Evolutionary conservation across 805 yeast species (phyloP), one percentile per base, ranked within the genome.

Genomic region (Saturnispora halmiae): DNA sequence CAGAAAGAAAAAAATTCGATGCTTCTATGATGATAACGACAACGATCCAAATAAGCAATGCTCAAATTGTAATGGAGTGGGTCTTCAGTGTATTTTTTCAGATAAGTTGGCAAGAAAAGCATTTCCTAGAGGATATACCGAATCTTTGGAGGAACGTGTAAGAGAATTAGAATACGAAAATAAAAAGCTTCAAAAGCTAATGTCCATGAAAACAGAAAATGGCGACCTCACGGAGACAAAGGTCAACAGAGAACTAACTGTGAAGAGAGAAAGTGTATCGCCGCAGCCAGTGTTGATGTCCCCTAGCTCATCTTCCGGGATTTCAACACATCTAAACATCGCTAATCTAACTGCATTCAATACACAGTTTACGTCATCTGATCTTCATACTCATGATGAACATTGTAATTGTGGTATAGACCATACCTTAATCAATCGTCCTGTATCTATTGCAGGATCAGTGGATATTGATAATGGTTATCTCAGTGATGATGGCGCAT

Each of bases 101-200:
- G 95, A 87, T 55, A 80, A 81, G 50, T 66, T 87, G n/a, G 74
- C 88, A 1, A 70, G 96, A 43, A 67, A 88, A 47, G 90, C 95
- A 0, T 87, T 80, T 53, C 96, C 96, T 0, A 70, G 94, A 55
- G 96, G 96, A 0, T 87, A 87, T 53, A 87, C 96, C 0, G 96
- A 87, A 60, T 79, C 87, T 2, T 59, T 87, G 40, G 96, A 87
- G 56, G 94, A 85, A 53, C 66, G 95, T 38, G 79, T 87, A n/a
- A 67, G 95, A 37, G 92, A 82, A 54, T 66, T 88, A 18, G 95
- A 86, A 57, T 73, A 80, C 3, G 94, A 86, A 52, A 85, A 84
- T 56, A 74, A 76, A 47, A 72, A 82, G 52, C 60, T 87, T 21
- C 67, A 72, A 26, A 82, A 83, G 8, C 55, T 81, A 35, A 53